Evolutionary conservation across 352 stramenopile species (phyloP).

Genomic region (Globisporangium perplexum): DNA sequence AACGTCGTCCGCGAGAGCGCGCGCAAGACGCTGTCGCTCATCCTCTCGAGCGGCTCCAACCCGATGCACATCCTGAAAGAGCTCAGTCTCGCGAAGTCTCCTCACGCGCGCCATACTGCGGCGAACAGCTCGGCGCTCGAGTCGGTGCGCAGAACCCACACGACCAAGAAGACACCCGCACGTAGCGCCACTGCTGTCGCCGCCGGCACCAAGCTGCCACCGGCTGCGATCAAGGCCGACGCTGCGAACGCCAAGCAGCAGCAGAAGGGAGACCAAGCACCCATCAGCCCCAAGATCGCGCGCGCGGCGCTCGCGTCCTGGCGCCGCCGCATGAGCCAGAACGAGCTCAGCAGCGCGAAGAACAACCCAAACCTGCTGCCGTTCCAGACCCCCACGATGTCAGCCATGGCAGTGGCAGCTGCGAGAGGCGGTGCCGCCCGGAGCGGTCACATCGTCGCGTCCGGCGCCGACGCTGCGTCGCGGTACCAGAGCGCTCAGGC

Average conservation of each 20-base stretch:
- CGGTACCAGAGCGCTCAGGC: slow-evolving; percentile 10
- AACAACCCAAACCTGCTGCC: slow-evolving; percentile 27
- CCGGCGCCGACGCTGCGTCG: slow-evolving; percentile 4
- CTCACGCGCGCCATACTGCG: slow-evolving; percentile 16
- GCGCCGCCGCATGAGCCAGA: slow-evolving; percentile 25
- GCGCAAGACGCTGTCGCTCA: slow-evolving; percentile 48
- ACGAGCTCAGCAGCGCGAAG: slow-evolving; percentile 6
- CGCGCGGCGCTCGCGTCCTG: slow-evolving; percentile 32
- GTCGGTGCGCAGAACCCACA: slow-evolving; percentile 5
- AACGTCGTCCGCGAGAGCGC: slow-evolving; percentile 40
- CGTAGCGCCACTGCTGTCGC: neutral
- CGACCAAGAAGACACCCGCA: neutral
- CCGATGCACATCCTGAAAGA: slow-evolving; percentile 29
- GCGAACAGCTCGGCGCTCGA: neutral
- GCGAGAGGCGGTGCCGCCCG: neutral
- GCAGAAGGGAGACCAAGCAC: neutral
- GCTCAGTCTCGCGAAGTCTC: slow-evolving; percentile 9
- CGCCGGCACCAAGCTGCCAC: slow-evolving; percentile 13
- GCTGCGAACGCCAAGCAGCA: slow-evolving; percentile 2
- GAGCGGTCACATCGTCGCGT: slow-evolving; percentile 12
- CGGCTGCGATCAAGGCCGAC: slow-evolving; percentile 16
- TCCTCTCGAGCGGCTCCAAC: slow-evolving; percentile 42
- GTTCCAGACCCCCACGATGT: slow-evolving; percentile 20
- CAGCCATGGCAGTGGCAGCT: no score
- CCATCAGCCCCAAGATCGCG: slow-evolving; percentile 36